These are phyloP conservation scores for Ophiostoma sp. DNA, from an alignment of 2,329 filamentous ascomycete species.

Conservation along the genomic window DNA sequence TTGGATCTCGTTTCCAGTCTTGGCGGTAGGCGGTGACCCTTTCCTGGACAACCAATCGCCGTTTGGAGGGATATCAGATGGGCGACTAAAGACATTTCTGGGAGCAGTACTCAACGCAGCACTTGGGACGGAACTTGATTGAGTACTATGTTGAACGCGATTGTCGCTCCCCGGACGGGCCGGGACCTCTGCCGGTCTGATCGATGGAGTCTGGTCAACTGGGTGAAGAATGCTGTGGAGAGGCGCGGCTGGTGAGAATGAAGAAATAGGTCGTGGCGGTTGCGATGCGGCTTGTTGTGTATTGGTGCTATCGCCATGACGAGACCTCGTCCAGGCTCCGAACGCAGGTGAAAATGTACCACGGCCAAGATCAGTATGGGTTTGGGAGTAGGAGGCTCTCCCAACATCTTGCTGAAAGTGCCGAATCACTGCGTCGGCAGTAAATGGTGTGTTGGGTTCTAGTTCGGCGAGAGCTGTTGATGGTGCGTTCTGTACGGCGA, in stretches of 20 bases:
- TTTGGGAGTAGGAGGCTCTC: not conserved
- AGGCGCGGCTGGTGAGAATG: slow-evolving; percentile 3
- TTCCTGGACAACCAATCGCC: not conserved
- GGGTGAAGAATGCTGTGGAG: slow-evolving; percentile 25
- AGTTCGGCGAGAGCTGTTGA: not conserved
- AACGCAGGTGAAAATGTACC: not conserved
- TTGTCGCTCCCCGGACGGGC: not conserved
- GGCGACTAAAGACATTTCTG: not conserved
- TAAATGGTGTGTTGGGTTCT: not conserved
- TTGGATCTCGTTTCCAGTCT: slow-evolving; percentile 15
- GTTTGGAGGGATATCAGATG: not conserved
- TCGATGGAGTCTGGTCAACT: slow-evolving; percentile 12
- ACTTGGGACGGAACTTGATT: not conserved
- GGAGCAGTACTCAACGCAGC: not conserved
- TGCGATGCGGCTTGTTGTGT: not conserved
- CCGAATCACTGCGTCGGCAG: not conserved
- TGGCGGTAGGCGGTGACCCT: not conserved
- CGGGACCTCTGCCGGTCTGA: not conserved
- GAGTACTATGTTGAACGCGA: not conserved
- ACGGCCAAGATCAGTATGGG: not conserved
- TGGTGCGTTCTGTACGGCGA: not conserved
- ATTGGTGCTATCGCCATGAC: not conserved
- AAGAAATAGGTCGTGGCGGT: not conserved
- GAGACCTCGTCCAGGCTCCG: slow-evolving; percentile 7
- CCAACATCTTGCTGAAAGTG: slow-evolving; percentile 10